Evolutionary conservation across 2,329 filamentous ascomycete species (phyloP).

Genomic region (Parastagonospora nodorum): DNA sequence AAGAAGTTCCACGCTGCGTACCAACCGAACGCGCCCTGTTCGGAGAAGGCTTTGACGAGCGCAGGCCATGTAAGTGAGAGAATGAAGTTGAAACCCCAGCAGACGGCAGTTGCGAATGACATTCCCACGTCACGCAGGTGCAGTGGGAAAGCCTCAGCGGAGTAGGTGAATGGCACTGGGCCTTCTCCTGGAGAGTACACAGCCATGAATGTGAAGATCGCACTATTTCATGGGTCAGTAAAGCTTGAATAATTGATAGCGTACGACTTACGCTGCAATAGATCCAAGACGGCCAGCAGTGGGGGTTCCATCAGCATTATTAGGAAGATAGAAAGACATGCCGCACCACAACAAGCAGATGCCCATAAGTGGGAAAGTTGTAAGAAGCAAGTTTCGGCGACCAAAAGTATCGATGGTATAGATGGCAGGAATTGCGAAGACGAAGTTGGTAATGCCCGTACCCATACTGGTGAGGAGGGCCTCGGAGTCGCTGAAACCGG

Average conservation of each 20-base stretch:
- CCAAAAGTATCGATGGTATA: slow-evolving; percentile 54
- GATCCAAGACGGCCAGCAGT: slow-evolving; percentile 32
- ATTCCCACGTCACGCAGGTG: slow-evolving; percentile 51
- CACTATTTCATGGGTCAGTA: slow-evolving; percentile 4
- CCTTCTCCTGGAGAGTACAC: slow-evolving; percentile 44
- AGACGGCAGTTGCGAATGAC: slow-evolving; percentile 57
- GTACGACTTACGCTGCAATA: slow-evolving; percentile 34
- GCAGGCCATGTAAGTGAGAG: slow-evolving; percentile 60
- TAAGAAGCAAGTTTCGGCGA: slow-evolving; percentile 50
- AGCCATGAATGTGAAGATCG: slow-evolving; percentile 58
- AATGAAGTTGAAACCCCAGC: slow-evolving; percentile 63
- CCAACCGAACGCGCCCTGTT: slow-evolving; percentile 60
- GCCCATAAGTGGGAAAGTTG: slow-evolving; percentile 55
- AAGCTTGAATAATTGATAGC: neutral
- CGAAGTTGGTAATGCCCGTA: slow-evolving; percentile 52
- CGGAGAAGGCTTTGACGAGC: slow-evolving; percentile 53
- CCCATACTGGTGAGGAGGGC: slow-evolving; percentile 50
- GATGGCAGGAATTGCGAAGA: slow-evolving; percentile 51
- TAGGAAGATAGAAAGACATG: slow-evolving; percentile 34
- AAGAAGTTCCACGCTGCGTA: slow-evolving; percentile 62
- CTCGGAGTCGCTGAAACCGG: slow-evolving; percentile 41
- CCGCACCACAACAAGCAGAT: slow-evolving; percentile 42
- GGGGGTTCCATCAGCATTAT: slow-evolving; percentile 10
- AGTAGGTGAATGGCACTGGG: slow-evolving; percentile 44
- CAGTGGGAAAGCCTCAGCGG: slow-evolving; percentile 52